These are phyloP conservation scores for Flaveria trinervia DNA, from an alignment of 129 eudicot genomes.

Conservation along the genomic window DNA sequence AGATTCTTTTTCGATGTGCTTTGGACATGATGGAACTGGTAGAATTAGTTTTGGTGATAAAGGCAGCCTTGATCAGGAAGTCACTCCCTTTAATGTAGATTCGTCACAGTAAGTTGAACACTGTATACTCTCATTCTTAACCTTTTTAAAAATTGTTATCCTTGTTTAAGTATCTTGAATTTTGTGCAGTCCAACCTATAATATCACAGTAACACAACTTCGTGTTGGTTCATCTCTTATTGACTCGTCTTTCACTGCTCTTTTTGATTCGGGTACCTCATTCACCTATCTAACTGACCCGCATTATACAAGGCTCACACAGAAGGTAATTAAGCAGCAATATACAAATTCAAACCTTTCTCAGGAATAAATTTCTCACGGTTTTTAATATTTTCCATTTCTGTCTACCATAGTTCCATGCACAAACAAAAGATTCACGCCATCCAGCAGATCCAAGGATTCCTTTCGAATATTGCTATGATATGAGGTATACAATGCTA, in stretches of 20 bases:
- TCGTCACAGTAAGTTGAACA: constrained; percentile 69
- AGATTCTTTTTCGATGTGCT: constrained; percentile 96
- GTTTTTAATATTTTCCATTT: neutral
- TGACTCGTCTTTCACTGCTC: constrained; percentile 67
- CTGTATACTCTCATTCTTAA: constrained; percentile 1
- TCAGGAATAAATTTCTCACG: neutral
- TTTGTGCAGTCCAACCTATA: constrained; percentile 73
- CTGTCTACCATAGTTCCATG: constrained; percentile 58
- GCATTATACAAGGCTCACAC: constrained; percentile 56
- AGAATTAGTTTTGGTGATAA: constrained; percentile 88
- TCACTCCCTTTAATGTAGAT: constrained; percentile 71
- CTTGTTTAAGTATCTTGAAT: constrained; percentile 8
- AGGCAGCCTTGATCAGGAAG: constrained; percentile 83
- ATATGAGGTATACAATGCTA: constrained; percentile 65
- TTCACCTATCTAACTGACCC: constrained; percentile 79
- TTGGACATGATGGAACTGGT: constrained; percentile 86
- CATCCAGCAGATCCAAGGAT: constrained; percentile 79
- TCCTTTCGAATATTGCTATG: constrained; percentile 90
- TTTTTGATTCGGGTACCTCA: constrained; percentile 93
- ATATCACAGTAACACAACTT: constrained; percentile 60
- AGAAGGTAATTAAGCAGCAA: constrained; percentile 62
- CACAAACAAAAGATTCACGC: constrained; percentile 59
- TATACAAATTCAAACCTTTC: constrained; percentile 4
- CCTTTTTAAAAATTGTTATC: neutral
- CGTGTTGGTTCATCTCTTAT: constrained; percentile 65